These are phyloP conservation scores for Penicillium sclerotiorum DNA, from an alignment of 2,329 filamentous ascomycete genomes.

Conservation along the genomic window DNA sequence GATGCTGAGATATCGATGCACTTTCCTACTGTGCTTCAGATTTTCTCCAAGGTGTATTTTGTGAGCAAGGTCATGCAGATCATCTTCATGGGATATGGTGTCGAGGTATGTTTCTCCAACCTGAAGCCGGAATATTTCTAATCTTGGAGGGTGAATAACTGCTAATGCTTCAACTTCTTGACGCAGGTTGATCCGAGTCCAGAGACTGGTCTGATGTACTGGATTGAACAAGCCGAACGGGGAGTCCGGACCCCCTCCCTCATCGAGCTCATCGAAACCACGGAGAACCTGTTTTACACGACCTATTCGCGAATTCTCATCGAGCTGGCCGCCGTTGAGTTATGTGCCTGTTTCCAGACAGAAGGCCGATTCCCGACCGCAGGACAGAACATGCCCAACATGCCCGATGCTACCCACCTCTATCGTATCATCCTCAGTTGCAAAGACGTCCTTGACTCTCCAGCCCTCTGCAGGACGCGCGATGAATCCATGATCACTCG, in stretches of 20 bases:
- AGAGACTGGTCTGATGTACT: constrained; percentile 31
- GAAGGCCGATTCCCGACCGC: no score
- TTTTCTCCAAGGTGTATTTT: constrained; percentile 38
- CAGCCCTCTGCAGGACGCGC: constrained; percentile 28
- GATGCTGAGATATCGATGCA: constrained; percentile 26
- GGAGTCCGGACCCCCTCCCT: constrained; percentile 31
- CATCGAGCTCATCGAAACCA: constrained; percentile 33
- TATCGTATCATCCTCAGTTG: constrained; percentile 36
- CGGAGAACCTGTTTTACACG: constrained; percentile 42
- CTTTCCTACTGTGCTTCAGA: constrained; percentile 30
- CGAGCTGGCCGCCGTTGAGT: constrained; percentile 40
- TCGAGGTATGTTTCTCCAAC: constrained; percentile 32
- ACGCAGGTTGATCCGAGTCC: constrained; percentile 33
- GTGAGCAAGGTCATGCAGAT: constrained; percentile 39
- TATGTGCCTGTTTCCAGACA: constrained; percentile 35
- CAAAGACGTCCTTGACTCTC: constrained; percentile 35
- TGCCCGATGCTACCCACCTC: constrained; percentile 40
- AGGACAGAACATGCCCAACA: constrained; percentile 21
- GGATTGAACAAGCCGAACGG: constrained; percentile 35
- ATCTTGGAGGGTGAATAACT: not conserved
- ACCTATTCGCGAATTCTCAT: constrained; percentile 40
- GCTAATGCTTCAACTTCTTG: not conserved
- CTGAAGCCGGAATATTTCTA: no score
- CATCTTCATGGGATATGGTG: constrained; percentile 35
- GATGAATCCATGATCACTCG: constrained; percentile 30